These are phyloP conservation scores for Nitzschia sp. DNA, from an alignment of 108 stramenopile genomes.

Conservation along the genomic window DNA sequence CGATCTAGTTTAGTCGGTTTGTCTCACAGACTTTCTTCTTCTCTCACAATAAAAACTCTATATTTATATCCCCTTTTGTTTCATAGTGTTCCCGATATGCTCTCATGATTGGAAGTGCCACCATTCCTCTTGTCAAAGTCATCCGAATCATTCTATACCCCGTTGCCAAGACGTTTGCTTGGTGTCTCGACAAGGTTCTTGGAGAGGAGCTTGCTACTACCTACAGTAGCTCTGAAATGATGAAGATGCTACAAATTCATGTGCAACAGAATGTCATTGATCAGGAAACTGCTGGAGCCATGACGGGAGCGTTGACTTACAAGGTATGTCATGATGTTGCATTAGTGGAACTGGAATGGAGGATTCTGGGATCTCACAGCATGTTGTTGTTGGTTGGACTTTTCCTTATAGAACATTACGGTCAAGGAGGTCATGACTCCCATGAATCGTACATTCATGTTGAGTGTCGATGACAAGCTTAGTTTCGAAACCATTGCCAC, in stretches of 20 bases:
- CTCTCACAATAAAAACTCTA: no score
- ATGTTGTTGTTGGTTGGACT: no score
- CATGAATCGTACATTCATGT: conserved; percentile 89
- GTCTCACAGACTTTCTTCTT: not conserved
- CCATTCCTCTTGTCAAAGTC: conserved; percentile 85
- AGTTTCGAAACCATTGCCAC: conserved; percentile 89
- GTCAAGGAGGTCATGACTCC: conserved; percentile 96
- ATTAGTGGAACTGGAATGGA: no score
- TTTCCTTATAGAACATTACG: conserved; percentile 40
- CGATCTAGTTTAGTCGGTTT: no score
- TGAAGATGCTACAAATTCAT: conserved; percentile 90
- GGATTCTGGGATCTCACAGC: not conserved
- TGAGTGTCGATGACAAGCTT: conserved; percentile 82
- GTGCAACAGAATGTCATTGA: conserved; percentile 80
- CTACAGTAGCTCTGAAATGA: conserved; percentile 86
- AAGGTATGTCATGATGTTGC: conserved; percentile 35
- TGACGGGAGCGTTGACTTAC: conserved; percentile 93
- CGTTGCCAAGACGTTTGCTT: conserved; percentile 77
- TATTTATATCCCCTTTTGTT: no score
- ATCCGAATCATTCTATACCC: conserved; percentile 67
- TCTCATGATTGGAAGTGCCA: conserved; percentile 78
- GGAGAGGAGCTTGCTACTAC: conserved; percentile 93
- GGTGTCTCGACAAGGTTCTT: conserved; percentile 66
- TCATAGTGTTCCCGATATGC: conserved; percentile 87
- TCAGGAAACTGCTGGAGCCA: conserved; percentile 85